Conservation (phyloP, 202 grass and related monocot genomes). For the Schoenoplectus tabernaemontani region DNA sequence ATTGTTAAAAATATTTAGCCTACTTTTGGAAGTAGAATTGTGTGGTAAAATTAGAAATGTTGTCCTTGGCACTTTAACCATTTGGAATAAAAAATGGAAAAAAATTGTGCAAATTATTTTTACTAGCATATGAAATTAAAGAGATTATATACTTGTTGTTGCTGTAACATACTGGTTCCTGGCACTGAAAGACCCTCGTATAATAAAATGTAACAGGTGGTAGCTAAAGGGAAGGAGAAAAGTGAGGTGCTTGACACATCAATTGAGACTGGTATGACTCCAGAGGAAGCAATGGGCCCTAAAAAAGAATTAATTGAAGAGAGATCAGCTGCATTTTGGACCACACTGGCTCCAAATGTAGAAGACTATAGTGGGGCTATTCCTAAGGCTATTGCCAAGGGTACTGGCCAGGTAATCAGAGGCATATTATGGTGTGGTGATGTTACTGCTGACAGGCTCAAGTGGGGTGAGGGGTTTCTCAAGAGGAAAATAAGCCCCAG, state of each 20-base stretch:
- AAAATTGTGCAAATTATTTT: not conserved
- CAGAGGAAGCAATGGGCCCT: slow-evolving; percentile 52
- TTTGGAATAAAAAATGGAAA: not conserved
- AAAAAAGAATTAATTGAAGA: slow-evolving; percentile 71
- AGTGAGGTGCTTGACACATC: slow-evolving; percentile 39
- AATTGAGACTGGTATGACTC: slow-evolving; percentile 39
- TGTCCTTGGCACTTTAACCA: not conserved
- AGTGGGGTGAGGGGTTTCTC: slow-evolving; percentile 40
- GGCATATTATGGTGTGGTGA: slow-evolving; percentile 95
- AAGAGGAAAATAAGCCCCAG: slow-evolving; percentile 45
- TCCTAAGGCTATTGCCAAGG: slow-evolving; percentile 54
- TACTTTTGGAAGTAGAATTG: not conserved
- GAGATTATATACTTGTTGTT: not conserved
- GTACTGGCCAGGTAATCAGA: slow-evolving; percentile 67
- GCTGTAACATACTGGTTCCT: not conserved
- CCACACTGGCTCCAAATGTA: slow-evolving; percentile 79
- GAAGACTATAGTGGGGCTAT: slow-evolving; percentile 82
- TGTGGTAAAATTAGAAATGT: not conserved
- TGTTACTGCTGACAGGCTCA: slow-evolving; percentile 60
- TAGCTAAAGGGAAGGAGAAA: slow-evolving; percentile 24
- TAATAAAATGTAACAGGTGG: not conserved
- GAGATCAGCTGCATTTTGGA: slow-evolving; percentile 75
- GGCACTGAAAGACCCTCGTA: not conserved
- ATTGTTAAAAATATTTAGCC: not conserved
- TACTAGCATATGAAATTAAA: not conserved